These are phyloP conservation scores for Malus fusca DNA, from an alignment of 306 rosid species.

Conservation along the genomic window DNA sequence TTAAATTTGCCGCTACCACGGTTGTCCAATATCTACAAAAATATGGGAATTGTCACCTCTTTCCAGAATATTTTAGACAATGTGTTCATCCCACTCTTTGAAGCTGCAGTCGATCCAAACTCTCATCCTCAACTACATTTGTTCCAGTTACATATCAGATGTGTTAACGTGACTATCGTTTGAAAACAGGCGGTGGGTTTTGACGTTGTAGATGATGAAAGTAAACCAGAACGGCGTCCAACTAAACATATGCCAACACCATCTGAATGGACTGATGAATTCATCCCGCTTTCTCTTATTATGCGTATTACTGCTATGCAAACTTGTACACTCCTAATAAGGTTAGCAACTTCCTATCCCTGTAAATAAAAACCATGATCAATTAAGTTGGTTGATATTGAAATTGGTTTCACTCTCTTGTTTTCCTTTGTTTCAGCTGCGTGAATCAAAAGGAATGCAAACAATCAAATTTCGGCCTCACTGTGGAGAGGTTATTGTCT, in stretches of 20 bases:
- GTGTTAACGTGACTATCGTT: neutral
- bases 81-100: slow-evolving; percentile 73
- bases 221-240: slow-evolving; percentile 90
- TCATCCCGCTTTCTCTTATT: slow-evolving; percentile 81
- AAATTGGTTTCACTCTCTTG: neutral
- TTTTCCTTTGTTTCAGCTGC: slow-evolving; percentile 50
- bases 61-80: slow-evolving; percentile 80
- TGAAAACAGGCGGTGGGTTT: slow-evolving; percentile 70
- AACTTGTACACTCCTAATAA: slow-evolving; percentile 74
- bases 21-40: slow-evolving; percentile 66
- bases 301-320: slow-evolving; percentile 68
- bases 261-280: slow-evolving; percentile 73
- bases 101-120: slow-evolving; percentile 70
- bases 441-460: slow-evolving; percentile 51
- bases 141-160: slow-evolving; percentile 45
- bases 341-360: slow-evolving; percentile 25
- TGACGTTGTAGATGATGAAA: slow-evolving; percentile 83
- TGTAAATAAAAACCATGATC: neutral
- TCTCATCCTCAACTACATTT: slow-evolving; percentile 85
- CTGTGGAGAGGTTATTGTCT: slow-evolving; percentile 74
- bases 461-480: slow-evolving; percentile 78
- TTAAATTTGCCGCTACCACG: slow-evolving; percentile 58
- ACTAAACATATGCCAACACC: slow-evolving; percentile 92
- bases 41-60: slow-evolving; percentile 73
- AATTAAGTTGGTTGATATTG: neutral